phyloP scores from a whole-genome alignment of 257 asterid species.

The Capsicum baccatum region DNA sequence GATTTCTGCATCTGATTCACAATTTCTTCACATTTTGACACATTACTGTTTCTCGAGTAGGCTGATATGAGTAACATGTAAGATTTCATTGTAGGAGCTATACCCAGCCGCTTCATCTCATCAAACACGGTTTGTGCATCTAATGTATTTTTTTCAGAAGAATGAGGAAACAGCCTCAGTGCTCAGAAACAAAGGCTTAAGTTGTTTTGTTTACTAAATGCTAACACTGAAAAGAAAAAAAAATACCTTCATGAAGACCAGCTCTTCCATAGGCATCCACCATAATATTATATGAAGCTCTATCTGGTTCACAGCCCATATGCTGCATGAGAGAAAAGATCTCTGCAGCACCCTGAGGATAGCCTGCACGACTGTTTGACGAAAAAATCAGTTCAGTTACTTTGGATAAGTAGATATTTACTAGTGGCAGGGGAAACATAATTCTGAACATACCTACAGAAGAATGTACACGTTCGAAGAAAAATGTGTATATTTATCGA shows the following conservation, averaged over 20 bases:
- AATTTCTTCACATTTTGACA: slow-evolving; percentile 69
- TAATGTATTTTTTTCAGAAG: background rate
- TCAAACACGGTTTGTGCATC: slow-evolving; percentile 81
- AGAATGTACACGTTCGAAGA: background rate
- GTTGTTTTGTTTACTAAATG: background rate
- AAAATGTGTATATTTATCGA: background rate
- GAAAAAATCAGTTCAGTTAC: slow-evolving; percentile 11
- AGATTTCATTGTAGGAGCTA: slow-evolving; percentile 81
- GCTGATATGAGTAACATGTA: slow-evolving; percentile 83
- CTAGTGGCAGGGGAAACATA: background rate
- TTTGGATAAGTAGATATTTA: background rate
- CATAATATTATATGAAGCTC: slow-evolving; percentile 84
- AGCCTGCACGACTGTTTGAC: slow-evolving; percentile 75
- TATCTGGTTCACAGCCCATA: slow-evolving; percentile 87
- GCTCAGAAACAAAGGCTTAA: background rate
- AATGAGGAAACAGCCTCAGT: background rate
- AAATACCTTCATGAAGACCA: slow-evolving; percentile 72
- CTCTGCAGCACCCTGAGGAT: slow-evolving; percentile 82
- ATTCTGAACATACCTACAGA: background rate
- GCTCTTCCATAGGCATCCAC: slow-evolving; percentile 91
- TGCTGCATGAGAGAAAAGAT: slow-evolving; percentile 84
- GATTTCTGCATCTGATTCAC: slow-evolving; percentile 58
- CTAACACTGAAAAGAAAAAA: background rate
- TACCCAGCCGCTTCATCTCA: slow-evolving; percentile 73
- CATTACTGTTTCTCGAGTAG: slow-evolving; percentile 62